Evolutionary conservation across 2,329 filamentous ascomycete species (phyloP), one percentile per base, ranked within the genome.

Genomic region (Fusarium poae): DNA sequence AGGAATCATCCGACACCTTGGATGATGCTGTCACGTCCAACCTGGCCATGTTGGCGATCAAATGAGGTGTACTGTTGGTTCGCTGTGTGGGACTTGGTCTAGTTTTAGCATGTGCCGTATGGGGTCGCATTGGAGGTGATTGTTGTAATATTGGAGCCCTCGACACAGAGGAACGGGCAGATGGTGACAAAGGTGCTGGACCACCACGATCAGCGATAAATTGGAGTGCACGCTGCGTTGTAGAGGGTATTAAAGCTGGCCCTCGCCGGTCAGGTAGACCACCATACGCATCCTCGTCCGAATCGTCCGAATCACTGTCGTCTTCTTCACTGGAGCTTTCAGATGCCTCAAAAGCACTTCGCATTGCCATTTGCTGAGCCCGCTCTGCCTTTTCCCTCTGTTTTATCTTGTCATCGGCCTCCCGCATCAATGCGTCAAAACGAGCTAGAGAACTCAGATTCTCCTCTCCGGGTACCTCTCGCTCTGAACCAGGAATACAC

Each of bases 381-480:
- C 73, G 73, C 53, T 77, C 72, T 23, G 73, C 68, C 12, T 79
- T 77, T 42, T 82, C 79, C 29, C 79, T 79, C 49, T 80, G 79
- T 69, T 79, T 79, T 57, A 81, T 79, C 52, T 82, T 84, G 58
- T 84, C 82, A 39, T 91, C 89, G 21, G 81, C 81, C 68, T 90
- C 86, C 23, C 83, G 81, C 89, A 91, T 91, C 43, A 91, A 76
- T 5, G 88, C 88, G 54, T 91, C 89, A 55, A 91, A 91, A 23
- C 87, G 83, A 12, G 88, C 89, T 32, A 91, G 81, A 1, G 88
- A 91, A 68, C 85, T 90, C 18, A 90, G 79, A 61, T 89, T 89
- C 68, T 89, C 87, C 64, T 89, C 87, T 6, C 88, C 88, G 1
- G 84, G 83, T 3, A 82, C 70, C 50, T 85, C 81, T 10, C 79